Base-by-base conservation (phyloP, 495 filamentous ascomycete species). In the Aspergillus sclerotioniger region DNA sequence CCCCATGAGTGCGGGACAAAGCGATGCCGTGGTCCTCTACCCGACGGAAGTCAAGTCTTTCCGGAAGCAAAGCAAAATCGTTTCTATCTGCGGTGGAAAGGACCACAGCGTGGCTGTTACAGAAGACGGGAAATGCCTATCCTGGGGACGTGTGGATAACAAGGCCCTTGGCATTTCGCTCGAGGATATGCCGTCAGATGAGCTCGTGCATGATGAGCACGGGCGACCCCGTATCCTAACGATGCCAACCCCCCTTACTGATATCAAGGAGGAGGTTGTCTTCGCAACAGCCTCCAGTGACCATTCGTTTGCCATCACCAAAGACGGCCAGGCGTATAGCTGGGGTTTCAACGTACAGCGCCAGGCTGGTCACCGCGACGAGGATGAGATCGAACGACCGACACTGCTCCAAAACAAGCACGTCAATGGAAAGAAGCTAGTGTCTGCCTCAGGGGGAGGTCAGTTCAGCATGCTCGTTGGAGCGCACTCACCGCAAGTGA, bases 281-380 rank as follows among this genome's bases (percentile, higher is more conserved):
- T 71, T 60, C n/a, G 84, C 72, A 10, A 67, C 68, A 2, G 71
- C 69, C 16, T 84, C 82, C 4, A 77, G 77, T 1, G 84, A 88
- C 56, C 84, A 87, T 62, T 80, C 73, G 57, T 74, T 91, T 51
- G 84, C 79, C 10, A 71, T 90, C 58, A 80, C 80, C 49, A 70
- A 61, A 43, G 76, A 81, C 3, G 87, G 88, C 10, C 74, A 77
- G 45, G 87, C 84, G 6, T 90, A 82, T 67, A 79, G 79, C 33
- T 90, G 87, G 88, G 89, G 89, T 2, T 90, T 89, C 72, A 83
- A 77, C 20, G 74, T 69, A 44, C 83, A 80, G 57, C 87, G 84
- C 65, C 87, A 89, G 71, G 86, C 85, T n/a, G 88, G 87, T 6
- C 81, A 78, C 51, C 84, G 83, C 9, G 80, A 76, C 5, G 73